Conservation (phyloP, 345 rosid species). For the Raphanus sativus region DNA sequence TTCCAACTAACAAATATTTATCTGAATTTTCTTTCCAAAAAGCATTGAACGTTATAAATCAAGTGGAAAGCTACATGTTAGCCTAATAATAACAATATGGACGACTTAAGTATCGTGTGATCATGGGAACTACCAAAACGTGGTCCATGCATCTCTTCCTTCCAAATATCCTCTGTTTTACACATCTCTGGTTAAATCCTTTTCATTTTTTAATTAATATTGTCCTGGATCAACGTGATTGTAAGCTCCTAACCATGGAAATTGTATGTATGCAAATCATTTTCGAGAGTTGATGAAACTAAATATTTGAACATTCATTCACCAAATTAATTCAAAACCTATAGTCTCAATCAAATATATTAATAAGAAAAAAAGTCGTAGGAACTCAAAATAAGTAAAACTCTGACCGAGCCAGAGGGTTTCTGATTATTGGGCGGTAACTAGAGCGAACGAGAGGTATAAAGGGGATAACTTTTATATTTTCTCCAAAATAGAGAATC, state of each 20-base stretch:
- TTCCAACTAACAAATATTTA: conserved; percentile 10
- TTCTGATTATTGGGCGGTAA: conserved; percentile 32
- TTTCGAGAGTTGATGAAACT: background rate
- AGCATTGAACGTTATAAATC: conserved; percentile 2
- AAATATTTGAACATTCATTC: background rate
- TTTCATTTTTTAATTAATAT: background rate
- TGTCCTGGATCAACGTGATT: background rate
- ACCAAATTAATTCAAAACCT: background rate
- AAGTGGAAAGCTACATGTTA: conserved; percentile 37
- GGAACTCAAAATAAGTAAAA: background rate
- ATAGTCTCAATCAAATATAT: background rate
- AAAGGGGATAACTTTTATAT: background rate
- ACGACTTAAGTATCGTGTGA: conserved; percentile 35
- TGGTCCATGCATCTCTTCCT: conserved; percentile 34
- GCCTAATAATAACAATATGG: conserved; percentile 31
- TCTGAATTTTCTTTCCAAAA: conserved; percentile 23
- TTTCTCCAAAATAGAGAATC: conserved; percentile 13
- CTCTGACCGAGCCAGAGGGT: conserved; percentile 21
- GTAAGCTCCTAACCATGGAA: conserved; percentile 6
- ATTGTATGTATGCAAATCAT: background rate
- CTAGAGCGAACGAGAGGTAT: conserved; percentile 20
- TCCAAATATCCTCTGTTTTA: background rate
- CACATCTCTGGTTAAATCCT: background rate
- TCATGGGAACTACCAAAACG: conserved; percentile 40
- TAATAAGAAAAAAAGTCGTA: background rate